Evolutionary conservation across 352 stramenopile genomes (phyloP), one percentile per base, ranked within the genome.

Genomic region (Phytophthora crassamura): DNA sequence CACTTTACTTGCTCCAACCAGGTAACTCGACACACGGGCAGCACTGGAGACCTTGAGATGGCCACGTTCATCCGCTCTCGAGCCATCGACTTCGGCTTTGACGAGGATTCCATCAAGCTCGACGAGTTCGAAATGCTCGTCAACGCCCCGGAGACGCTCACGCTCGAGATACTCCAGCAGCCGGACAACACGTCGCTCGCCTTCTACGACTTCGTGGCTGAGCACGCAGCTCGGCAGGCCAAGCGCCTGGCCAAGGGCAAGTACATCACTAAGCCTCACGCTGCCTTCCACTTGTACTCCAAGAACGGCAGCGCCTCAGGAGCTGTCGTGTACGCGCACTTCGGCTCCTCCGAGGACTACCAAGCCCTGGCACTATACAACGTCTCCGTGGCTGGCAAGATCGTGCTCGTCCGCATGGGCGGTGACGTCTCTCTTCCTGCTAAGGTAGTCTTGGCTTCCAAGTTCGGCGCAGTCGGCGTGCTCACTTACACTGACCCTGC

Each of bases 81-180:
- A 41, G 84, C 84, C 16, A 80, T 93, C 9, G 78, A 89, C 20
- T 92, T 90, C 47, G 87, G 87, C 11, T 86, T 95, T 57, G 78
- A 90, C 32, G 82, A 91, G 48, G 70, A 49, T n/a, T 78, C 72
- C 22, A 84, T 95, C 68, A 93, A 91, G 54, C 47, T 92, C n/a
- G 86, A 92, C 43, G 85, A 93, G 22, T 94, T 94, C 45, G 85
- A 94, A 59, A 87, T 94, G 40, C 64, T 95, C 20, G 65, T 88
- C 30, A 95, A 94, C 45, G 75, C 87, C 20, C 85, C 84, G 0
- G 79, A 91, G 54, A 74, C 66, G 22, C 73, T 95, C 50, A 79
- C 71, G 3, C 69, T 91, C 25, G 62, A 85, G 33, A 33, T 90
- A 15, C 39, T 72, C 6, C 30, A 59, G 20, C 35, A 64, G 10